These are phyloP conservation scores for Fusarium austroafricanum DNA, from an alignment of 2,329 filamentous ascomycete species.

Conservation along the genomic window DNA sequence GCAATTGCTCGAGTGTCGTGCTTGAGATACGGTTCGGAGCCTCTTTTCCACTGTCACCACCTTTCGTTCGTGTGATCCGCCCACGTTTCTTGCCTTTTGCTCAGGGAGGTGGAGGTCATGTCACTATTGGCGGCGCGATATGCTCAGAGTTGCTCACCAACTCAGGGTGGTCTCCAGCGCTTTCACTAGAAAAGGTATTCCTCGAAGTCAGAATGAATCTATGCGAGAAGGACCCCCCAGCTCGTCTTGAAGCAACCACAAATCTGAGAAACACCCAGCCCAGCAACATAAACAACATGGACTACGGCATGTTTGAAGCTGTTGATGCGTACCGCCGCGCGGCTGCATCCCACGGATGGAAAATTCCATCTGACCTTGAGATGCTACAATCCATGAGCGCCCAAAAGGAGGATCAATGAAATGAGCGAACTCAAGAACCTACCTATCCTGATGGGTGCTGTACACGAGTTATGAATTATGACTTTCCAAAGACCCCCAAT, in stretches of 20 bases:
- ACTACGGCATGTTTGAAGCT: slow-evolving; percentile 78
- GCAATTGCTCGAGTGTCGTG: slow-evolving; percentile 74
- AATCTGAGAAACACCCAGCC: not conserved
- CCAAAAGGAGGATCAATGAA: not conserved
- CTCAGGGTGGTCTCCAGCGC: slow-evolving; percentile 81
- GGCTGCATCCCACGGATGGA: slow-evolving; percentile 78
- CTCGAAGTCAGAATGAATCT: slow-evolving; percentile 85
- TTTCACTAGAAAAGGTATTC: slow-evolving; percentile 81
- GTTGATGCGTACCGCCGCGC: slow-evolving; percentile 77
- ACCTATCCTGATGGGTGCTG: not conserved
- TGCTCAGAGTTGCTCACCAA: slow-evolving; percentile 87
- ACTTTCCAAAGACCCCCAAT: not conserved
- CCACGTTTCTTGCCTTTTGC: slow-evolving; percentile 81
- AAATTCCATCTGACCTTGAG: slow-evolving; percentile 71
- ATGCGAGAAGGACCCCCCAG: slow-evolving; percentile 76
- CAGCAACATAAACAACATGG: slow-evolving; percentile 38
- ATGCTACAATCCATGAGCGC: slow-evolving; percentile 52
- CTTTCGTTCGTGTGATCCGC: slow-evolving; percentile 84
- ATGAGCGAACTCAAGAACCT: too few species aligned
- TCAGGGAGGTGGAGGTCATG: slow-evolving; percentile 83
- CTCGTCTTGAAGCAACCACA: slow-evolving; percentile 67
- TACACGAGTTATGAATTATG: not conserved
- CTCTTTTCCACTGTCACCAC: slow-evolving; percentile 81
- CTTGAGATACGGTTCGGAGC: slow-evolving; percentile 84
- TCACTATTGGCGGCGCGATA: slow-evolving; percentile 85